These are phyloP conservation scores for Emericellopsis cladophorae DNA, from an alignment of 2,329 filamentous ascomycete genomes.

Conservation along the genomic window DNA sequence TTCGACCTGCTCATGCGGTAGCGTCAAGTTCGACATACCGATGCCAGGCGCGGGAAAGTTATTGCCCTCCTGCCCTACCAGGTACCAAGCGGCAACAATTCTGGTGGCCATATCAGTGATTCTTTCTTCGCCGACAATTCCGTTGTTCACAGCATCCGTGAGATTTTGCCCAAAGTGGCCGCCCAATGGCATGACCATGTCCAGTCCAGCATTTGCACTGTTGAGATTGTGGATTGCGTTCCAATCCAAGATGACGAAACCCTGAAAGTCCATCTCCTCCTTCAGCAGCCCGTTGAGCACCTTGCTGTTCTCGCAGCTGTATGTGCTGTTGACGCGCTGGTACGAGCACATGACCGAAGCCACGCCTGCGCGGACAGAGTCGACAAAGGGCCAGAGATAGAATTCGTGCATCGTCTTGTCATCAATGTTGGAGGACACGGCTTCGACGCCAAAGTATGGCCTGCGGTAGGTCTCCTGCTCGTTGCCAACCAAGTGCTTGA, in stretches of 20 bases:
- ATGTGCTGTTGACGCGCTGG: conserved; percentile 59
- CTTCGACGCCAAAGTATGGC: conserved; percentile 29
- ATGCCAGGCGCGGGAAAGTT: conserved; percentile 30
- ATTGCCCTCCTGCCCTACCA: conserved; percentile 35
- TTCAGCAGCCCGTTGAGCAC: conserved; percentile 58
- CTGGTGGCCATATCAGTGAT: conserved; percentile 69
- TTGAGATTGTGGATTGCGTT: conserved; percentile 48
- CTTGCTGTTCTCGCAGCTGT: conserved; percentile 62
- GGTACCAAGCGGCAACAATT: conserved; percentile 49
- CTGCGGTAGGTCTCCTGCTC: conserved; percentile 44
- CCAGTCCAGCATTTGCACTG: conserved; percentile 44
- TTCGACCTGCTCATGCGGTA: conserved; percentile 31
- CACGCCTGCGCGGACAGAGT: conserved; percentile 43
- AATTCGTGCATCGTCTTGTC: conserved; percentile 53
- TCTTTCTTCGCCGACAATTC: conserved; percentile 56
- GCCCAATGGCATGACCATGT: conserved; percentile 55
- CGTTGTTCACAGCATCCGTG: conserved; percentile 63
- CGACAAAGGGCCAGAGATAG: conserved; percentile 55
- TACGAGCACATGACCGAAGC: conserved; percentile 56
- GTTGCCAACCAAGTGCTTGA: conserved; percentile 52
- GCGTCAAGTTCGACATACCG: conserved; percentile 48
- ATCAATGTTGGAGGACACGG: conserved; percentile 49
- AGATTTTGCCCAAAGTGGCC: conserved; percentile 53
- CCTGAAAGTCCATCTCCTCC: conserved; percentile 50
- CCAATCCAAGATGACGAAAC: conserved; percentile 61